Percentiles rank a stretch among this genome's conserved stretches.
Evolutionary conservation across 1,139 yeast genomes (phyloP).

Genomic region (Eremothecium cymbalariae): DNA sequence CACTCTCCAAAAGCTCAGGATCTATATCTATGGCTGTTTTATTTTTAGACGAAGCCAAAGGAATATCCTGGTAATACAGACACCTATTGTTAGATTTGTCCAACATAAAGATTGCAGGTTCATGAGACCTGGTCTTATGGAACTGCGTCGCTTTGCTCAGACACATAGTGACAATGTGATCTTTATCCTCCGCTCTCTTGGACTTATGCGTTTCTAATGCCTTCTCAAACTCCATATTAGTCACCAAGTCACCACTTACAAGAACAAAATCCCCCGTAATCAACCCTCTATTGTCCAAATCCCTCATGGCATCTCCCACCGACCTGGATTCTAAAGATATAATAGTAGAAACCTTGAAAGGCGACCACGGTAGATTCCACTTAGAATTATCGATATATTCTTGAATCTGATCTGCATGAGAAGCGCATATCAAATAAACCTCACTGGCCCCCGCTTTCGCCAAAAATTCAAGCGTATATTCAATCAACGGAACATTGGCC

Average conservation of each 20-base stretch:
- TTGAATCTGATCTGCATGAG: slow-evolving; percentile 85
- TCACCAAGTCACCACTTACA: slow-evolving; percentile 89
- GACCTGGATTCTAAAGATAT: slow-evolving; percentile 84
- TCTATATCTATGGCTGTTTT: slow-evolving; percentile 60
- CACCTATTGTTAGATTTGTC: slow-evolving; percentile 70
- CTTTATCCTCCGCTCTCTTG: slow-evolving; percentile 67
- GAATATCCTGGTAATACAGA: slow-evolving; percentile 70
- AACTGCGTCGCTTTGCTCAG: slow-evolving; percentile 76
- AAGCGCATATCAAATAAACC: slow-evolving; percentile 79
- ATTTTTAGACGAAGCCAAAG: slow-evolving; percentile 48
- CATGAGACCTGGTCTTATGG: slow-evolving; percentile 75
- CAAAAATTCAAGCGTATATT: slow-evolving; percentile 86
- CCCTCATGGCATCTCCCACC: slow-evolving; percentile 97
- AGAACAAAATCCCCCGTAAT: slow-evolving; percentile 83
- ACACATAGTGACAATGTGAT: slow-evolving; percentile 91
- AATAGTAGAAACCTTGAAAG: slow-evolving; percentile 69
- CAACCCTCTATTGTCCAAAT: slow-evolving; percentile 80
- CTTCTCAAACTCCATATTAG: slow-evolving; percentile 73
- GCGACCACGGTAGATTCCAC: slow-evolving; percentile 69
- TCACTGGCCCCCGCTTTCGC: slow-evolving; percentile 89
- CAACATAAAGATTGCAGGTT: slow-evolving; percentile 77
- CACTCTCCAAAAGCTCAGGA: slow-evolving; percentile 72
- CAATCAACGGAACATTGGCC: slow-evolving; percentile 88
- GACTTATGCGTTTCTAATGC: slow-evolving; percentile 67
- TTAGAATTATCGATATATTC: slow-evolving; percentile 73